Evolutionary conservation across 345 rosid species (phyloP).

Genomic region (Populus ilicifolia): DNA sequence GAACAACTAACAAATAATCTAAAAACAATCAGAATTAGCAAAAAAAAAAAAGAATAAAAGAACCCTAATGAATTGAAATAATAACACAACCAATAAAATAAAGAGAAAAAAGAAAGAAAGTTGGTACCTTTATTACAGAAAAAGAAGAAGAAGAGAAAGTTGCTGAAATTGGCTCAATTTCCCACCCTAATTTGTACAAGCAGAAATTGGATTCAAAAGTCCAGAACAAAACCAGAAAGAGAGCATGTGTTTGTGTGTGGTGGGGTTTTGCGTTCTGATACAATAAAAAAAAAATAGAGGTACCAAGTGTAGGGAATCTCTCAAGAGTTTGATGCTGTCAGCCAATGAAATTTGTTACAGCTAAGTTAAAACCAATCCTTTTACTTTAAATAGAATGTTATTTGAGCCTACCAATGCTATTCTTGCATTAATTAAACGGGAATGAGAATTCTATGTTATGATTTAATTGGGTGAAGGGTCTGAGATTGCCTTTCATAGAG

Average conservation of each 20-base stretch:
- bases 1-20: not conserved
- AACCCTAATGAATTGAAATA: not conserved
- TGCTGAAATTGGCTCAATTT: not conserved
- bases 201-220: not conserved
- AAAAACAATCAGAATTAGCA: not conserved
- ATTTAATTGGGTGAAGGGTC: not conserved
- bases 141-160: not conserved
- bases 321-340: not conserved
- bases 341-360: not conserved
- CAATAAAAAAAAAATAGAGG: not conserved
- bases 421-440: not conserved
- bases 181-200: not conserved
- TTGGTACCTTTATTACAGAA: conserved; percentile 7
- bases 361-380: not conserved
- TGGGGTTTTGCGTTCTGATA: not conserved
- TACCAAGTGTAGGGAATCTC: not conserved
- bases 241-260: too few species aligned
- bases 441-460: not conserved
- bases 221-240: not conserved
- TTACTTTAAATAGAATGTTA: not conserved
- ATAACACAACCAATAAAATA: not conserved
- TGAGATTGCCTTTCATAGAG: not conserved
- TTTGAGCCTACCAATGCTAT: not conserved
- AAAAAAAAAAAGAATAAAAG: too few species aligned
- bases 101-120: not conserved